A percentile compares a stretch with the other conserved stretches of the same genome.
Conservation (phyloP, 495 filamentous ascomycete species). For the Durotheca rogersii region DNA sequence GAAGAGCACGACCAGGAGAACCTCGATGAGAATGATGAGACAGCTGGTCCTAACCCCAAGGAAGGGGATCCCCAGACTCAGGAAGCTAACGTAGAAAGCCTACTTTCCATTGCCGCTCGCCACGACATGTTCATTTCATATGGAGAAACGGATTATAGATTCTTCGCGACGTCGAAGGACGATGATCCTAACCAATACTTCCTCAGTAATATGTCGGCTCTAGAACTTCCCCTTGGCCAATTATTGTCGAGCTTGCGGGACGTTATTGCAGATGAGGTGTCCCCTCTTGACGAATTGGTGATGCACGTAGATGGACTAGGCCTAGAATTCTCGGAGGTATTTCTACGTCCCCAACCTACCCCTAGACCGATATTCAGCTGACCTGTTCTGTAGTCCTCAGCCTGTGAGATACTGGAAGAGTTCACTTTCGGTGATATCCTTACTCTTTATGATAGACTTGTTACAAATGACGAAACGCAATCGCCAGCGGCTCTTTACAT, state of each 20-base stretch:
- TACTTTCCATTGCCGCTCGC: constrained; percentile 20
- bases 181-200: constrained; percentile 72
- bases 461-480: constrained; percentile 35
- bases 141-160: constrained; percentile 63
- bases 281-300: constrained; percentile 66
- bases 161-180: constrained; percentile 66
- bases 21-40: not conserved
- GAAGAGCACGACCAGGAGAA: not conserved
- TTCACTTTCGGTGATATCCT: constrained; percentile 41
- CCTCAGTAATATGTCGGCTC: constrained; percentile 63
- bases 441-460: constrained; percentile 40
- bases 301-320: constrained; percentile 67
- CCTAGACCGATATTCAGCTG: constrained; percentile 5
- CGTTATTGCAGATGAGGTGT: constrained; percentile 66
- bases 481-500: constrained; percentile 27
- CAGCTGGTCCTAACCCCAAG: not conserved
- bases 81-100: constrained; percentile 21
- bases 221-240: constrained; percentile 56
- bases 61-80: constrained; percentile 1
- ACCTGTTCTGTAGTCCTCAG: constrained; percentile 30
- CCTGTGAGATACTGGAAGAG: constrained; percentile 25
- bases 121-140: constrained; percentile 55
- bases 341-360: constrained; percentile 11
- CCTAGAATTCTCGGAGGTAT: constrained; percentile 72
- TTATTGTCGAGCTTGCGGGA: constrained; percentile 66